Evolutionary conservation across 306 rosid species (phyloP), one percentile per base, ranked within the genome.

Genomic region (Prunus campanulata): DNA sequence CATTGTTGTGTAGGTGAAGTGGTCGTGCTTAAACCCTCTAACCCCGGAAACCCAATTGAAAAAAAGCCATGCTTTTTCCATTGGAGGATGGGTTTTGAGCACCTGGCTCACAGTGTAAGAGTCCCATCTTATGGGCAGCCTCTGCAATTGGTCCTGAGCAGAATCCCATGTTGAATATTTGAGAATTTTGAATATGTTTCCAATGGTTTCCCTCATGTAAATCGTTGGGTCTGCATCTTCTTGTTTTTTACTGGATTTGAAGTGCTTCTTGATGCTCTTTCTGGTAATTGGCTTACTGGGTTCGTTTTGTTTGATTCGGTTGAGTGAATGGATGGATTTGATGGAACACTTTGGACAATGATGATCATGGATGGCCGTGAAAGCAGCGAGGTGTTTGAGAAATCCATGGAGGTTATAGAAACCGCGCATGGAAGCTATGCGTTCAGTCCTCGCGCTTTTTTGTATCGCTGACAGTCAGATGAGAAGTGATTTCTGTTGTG

Each of bases 61-160:
- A 79, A 93, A 90, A 62, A 93, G 48, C 98, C 98, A 93, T 0
- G 98, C 89, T 74, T 89, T 93, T 77, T 93, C 98, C 96, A 93
- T 81, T 14, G 98, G 98, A 5, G 97, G 96, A 79, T 91, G 98
- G 63, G 91, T 89, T 66, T 93, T 91, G 30, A 93, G 81, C 76
- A 93, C 83, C 70, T 86, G 91, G 79, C 87, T 93, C 75, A 91
- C 91, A 2, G 91, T 88, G 84, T 85, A 91, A n/a, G 98, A 93
- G 81, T 91, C 98, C 98, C 96, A 93, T 81, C 84, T 88, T 56
- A 89, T 22, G 10, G 83, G 70, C n/a, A 90, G 83, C 54, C 52
- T 85, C 62, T 77, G 80, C 1, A 87, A 84, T 81, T 85, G 85
- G 55, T 70, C 78, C 59, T 77, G 74, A 30, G 98, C 93, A 51